Evolutionary conservation across 108 stramenopile genomes (phyloP), one percentile per base, ranked within the genome.

Genomic region (Halocafeteria seosinensis): DNA sequence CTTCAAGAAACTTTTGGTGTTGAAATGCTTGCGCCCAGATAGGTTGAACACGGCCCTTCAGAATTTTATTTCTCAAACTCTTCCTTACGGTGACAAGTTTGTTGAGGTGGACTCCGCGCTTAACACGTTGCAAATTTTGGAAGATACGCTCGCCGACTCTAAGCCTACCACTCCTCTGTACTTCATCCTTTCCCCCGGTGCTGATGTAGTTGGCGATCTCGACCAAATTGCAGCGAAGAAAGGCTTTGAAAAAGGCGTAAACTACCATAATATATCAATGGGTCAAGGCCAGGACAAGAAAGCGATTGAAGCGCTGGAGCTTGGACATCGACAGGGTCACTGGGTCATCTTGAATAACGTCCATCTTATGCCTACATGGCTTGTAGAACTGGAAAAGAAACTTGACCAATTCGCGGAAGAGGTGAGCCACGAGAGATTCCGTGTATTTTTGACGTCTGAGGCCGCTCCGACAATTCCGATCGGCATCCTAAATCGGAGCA

Each of bases 261-360:
- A 76, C 29, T 90, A 90, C 70, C 87, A 88, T 74, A 90, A 90
- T 53, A 84, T 90, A 33, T 85, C 85, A 71, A 88, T 90, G 87
- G 89, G 89, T 0, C 89, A 90, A 69, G 89, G 89, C 25, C 87
- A 90, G 71, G 89, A 90, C 65, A 78, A 83, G 37, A 72, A 87
- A 27, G 89, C 89, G 0, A 87, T 85, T 87, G 72, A 83, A 32
- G 82, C 81, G 61, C 73, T 90, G n/a, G 87, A 85, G 37, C 84
- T 75, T 21, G 89, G 87, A 6, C 85, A 87, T 65, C 79, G 84
- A 28, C 81, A 90, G 53, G 89, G 89, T 11, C 86, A 88, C 71
- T 90, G 89, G 89, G 88, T 90, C 4, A 85, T 90, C 55, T 74
- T 90, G 33, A 88, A 88, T 65, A 90, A 90, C 76, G 83, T 90